Evolutionary conservation across 176 grass and related monocot species (phyloP), one percentile per base, ranked within the genome.

Genomic region (Oryza brachyantha): DNA sequence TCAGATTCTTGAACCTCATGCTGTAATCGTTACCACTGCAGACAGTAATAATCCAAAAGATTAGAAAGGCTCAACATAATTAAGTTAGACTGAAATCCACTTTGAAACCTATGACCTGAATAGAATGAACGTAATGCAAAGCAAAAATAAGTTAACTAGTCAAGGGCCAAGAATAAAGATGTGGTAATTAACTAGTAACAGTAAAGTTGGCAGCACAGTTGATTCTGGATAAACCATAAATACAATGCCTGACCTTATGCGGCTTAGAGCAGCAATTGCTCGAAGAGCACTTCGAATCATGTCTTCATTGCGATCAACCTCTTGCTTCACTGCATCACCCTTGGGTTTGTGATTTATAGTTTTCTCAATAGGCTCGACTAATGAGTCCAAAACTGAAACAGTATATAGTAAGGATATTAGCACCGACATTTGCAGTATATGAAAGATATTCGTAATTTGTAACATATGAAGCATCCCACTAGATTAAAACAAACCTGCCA

Each of bases 251-350:
- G 27, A 99, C 92, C 96, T 94, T 61, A 99, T 88, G 17, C 88
- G 86, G 46, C 84, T 96, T 75, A 99, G 75, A 64, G 96, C 94
- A 62, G 92, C 84, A 70, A 99, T 89, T 8, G 96, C 86, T 54
- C 92, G 81, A 79, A 99, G 92, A 69, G 96, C 92, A 73, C 96
- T 99, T 34, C 96, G 88, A 35, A 99, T 99, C 96, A 99, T 93
- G 83, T 99, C 96, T 84, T 99, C 96, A 26, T 99, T 99, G 48
- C 90, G 90, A 43, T 99, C 96, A 36, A 96, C 84, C 63, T 99
- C 96, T 68, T 99, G 96, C 80, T 99, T 99, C 77, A 99, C 96
- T 21, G 96, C 96, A 89, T 99, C 96, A 0, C 86, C 82, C 83
- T 96, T 99, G 59, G 92, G 96, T 81, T 81, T 99, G 90, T 93